A percentile compares a stretch with the other conserved stretches of the same genome.
phyloP scores from a whole-genome alignment of 805 yeast genomes.

The Suhomyces tanzawaensis region DNA sequence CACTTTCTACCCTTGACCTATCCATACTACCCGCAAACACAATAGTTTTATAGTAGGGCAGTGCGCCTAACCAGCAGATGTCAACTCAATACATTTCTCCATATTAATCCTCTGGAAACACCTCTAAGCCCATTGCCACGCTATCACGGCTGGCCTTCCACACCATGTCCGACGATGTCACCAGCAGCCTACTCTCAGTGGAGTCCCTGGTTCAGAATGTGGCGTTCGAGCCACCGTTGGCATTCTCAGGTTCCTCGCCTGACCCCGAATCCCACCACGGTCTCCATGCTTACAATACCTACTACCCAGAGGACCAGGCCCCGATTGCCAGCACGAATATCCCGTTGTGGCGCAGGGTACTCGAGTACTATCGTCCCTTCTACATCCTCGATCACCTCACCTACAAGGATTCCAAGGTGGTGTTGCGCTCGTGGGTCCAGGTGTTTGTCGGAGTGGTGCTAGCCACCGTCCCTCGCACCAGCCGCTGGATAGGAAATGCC shows the following conservation, averaged over 20 bases:
- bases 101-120: too few relatives aligned
- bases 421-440: constrained; percentile 25
- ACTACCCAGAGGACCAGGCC: background rate
- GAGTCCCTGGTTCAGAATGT: too few relatives aligned
- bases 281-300: background rate
- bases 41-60: too few relatives aligned
- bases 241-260: too few relatives aligned
- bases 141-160: too few relatives aligned
- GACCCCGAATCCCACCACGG: background rate
- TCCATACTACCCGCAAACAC: background rate
- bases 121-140: too few relatives aligned
- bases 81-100: too few relatives aligned
- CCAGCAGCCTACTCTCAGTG: too few relatives aligned
- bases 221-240: too few relatives aligned
- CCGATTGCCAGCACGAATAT: background rate
- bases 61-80: too few relatives aligned
- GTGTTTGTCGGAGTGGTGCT: constrained; percentile 26
- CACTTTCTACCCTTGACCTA: background rate
- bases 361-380: constrained; percentile 17
- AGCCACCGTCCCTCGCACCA: constrained; percentile 20
- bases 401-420: constrained; percentile 23
- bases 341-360: constrained; percentile 13
- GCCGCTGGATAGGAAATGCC: constrained; percentile 30
- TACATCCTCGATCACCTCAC: constrained; percentile 26
- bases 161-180: too few relatives aligned